phyloP scores from a whole-genome alignment of 345 rosid genomes.

The Heritiera fomes region DNA sequence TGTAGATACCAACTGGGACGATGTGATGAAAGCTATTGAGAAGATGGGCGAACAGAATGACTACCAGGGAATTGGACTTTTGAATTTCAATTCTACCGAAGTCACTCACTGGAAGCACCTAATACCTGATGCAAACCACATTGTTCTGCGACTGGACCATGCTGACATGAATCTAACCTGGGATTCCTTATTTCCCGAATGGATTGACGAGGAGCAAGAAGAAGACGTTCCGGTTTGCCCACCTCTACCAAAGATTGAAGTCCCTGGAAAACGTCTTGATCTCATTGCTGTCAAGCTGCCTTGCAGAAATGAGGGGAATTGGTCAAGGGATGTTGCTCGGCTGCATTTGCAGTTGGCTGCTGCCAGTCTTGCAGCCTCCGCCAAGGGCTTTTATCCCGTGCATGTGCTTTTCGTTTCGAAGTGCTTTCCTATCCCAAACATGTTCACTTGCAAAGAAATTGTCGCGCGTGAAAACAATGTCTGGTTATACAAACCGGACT shows the following conservation, averaged over 20 bases:
- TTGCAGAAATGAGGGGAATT: conserved; percentile 71
- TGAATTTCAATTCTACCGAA: conserved; percentile 71
- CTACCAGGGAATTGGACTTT: conserved; percentile 67
- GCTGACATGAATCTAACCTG: conserved; percentile 63
- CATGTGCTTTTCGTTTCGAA: conserved; percentile 64
- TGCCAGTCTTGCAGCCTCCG: conserved; percentile 65
- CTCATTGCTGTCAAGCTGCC: conserved; percentile 89
- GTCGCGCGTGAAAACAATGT: conserved; percentile 52
- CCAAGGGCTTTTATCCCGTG: conserved; percentile 70
- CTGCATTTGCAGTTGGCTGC: conserved; percentile 90
- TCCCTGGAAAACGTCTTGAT: conserved; percentile 68
- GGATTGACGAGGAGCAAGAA: conserved; percentile 98
- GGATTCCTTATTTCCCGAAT: conserved; percentile 87
- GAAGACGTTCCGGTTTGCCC: conserved; percentile 81
- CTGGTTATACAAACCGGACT: conserved; percentile 77
- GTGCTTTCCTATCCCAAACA: conserved; percentile 81
- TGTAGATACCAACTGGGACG: conserved; percentile 66
- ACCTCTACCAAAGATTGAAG: conserved; percentile 55
- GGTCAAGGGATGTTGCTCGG: conserved; percentile 92
- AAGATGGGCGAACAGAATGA: conserved; percentile 36
- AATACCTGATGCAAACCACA: conserved; percentile 45
- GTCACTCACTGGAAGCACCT: conserved; percentile 62
- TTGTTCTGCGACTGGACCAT: conserved; percentile 45
- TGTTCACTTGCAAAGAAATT: conserved; percentile 80
- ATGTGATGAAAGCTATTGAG: conserved; percentile 51